These are phyloP conservation scores for Gastrodia elata DNA, from an alignment of 106 monocot genomes.

Conservation along the genomic window DNA sequence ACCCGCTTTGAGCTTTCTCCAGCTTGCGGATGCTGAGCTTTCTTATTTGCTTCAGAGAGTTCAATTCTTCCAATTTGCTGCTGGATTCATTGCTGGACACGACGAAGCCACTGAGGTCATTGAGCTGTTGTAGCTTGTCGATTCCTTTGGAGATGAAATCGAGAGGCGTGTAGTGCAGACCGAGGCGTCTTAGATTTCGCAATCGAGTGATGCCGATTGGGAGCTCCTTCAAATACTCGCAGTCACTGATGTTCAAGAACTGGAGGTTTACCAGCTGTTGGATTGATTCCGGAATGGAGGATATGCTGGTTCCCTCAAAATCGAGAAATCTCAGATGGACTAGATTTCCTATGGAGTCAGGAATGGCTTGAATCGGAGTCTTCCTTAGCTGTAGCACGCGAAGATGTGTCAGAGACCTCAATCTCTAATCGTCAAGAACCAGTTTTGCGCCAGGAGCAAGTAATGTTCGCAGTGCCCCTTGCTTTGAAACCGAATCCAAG, in stretches of 20 bases:
- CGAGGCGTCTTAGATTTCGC: slow-evolving; percentile 15
- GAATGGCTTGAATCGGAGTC: slow-evolving; percentile 9
- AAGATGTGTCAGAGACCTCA: not conserved
- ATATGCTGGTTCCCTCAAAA: slow-evolving; percentile 16
- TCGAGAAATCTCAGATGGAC: slow-evolving; percentile 24
- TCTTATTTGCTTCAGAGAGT: slow-evolving; percentile 8
- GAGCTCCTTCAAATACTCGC: slow-evolving; percentile 8
- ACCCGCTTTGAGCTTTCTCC: slow-evolving; percentile 15
- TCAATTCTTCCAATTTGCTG: slow-evolving; percentile 22
- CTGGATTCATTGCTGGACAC: slow-evolving; percentile 2
- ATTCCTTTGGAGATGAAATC: slow-evolving; percentile 19
- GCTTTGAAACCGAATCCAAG: not conserved
- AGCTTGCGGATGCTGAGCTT: slow-evolving; percentile 14
- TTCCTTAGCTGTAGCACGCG: slow-evolving; percentile 18
- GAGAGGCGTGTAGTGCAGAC: slow-evolving; percentile 5
- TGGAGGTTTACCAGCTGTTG: slow-evolving; percentile 20
- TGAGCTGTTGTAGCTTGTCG: slow-evolving; percentile 16
- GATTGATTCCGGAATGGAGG: slow-evolving; percentile 23
- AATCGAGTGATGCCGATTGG: slow-evolving; percentile 10
- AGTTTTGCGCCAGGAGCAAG: not conserved
- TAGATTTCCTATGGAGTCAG: slow-evolving; percentile 22
- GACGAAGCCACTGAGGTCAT: slow-evolving; percentile 19
- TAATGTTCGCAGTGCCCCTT: slow-evolving; percentile 19
- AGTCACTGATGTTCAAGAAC: slow-evolving; percentile 9
- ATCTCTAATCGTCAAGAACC: not conserved